Base-by-base conservation (phyloP, 2,329 filamentous ascomycete genomes). In the Raffaelea arxii region DNA sequence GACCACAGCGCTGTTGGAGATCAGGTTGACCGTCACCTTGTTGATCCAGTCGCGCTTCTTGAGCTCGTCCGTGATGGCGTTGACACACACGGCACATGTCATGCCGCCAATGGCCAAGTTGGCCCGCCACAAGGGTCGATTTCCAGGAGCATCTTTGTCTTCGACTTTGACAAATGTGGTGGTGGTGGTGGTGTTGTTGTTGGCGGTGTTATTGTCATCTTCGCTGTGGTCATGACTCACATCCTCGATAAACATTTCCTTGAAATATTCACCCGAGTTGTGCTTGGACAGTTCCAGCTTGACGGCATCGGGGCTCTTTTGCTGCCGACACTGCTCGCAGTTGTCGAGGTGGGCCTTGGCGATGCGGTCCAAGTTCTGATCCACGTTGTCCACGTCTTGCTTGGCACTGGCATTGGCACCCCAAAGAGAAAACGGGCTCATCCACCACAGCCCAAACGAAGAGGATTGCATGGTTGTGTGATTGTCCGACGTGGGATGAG, bases 61-160 rank as follows among this genome's bases (percentile, higher is more conserved):
- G 32, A 88, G 61, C 51, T 76, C 74, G 6, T 72, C 65, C 12
- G 74, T 80, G 53, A 88, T 77, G 35, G 71, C 69, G 56, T 80
- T 81, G 45, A 72, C 72, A 56, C 84, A 89, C 12, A 81, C 74
- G 14, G 79, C 77, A 58, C 84, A 88, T 4, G 80, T 86, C 83
- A 89, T 87, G 44, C 84, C 84, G 24, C 73, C 77, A 36, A 89
- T 72, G 19, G 80, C 76, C n/a, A 80, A 52, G 1, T 66, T 71
- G 2, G 69, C 75, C 35, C 69, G 63, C 69, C 72, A 80, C n/a
- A 55, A 51, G n/a, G 53, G 54, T 24, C 54, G 55, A 27, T 53
- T 56, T 10, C 60, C 51, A 19, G 59, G 55, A 9, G 56, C 53
- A 3, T 60, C 57, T 5, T 57, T 59, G 18, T 58, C 56, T 43